Evolutionary conservation across 768 basidiomycete species (phyloP), one percentile per base, ranked within the genome.

Genomic region (Russula sp.): DNA sequence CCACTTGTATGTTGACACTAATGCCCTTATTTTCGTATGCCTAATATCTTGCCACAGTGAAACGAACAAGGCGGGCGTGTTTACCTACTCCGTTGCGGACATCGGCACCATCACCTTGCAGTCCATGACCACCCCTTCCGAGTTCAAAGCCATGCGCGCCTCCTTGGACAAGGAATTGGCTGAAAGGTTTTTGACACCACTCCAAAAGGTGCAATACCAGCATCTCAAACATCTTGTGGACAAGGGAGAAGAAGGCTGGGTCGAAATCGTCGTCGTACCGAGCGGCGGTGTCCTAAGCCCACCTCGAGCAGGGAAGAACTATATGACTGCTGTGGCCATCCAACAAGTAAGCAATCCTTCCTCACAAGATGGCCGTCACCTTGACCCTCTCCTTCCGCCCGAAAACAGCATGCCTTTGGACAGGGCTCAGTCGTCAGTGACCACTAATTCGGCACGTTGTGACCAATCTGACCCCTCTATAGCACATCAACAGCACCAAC

Each of bases 401-500:
- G 31, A 47, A 4, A 55, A 49, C 40, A 65, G 65, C 63, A 65
- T 37, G 27, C 63, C 45, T 66, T 65, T 52, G 65, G 65, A 34
- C 34, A 37, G 31, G 65, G 63, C 34, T 66, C 63, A n/a, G 65
- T 65, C 0, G 65, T 66, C 32, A 56, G 55, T 54, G 39, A 37
- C 57, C 11, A 32, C 18, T 14, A 16, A 64, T 14, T 53, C 20
- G 4, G 5, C 48, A 40, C 13, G 37, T 42, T n/a, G 55, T 31
- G 31, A 13, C 57, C 42, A 13, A 34, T 54, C 32, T 58, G 40
- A 49, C 45, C 5, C 20, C 27, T 14, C 9, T 48, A 32, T 45
- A 66, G 65, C 65, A 66, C 20, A 64, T 66, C 58, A 64, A 66
- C 22, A 64, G 55, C 34, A 59, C 65, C 27, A 55, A 56, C 45